phyloP scores from a whole-genome alignment of 768 basidiomycete genomes.

The Leucogyrophana mollusca region DNA sequence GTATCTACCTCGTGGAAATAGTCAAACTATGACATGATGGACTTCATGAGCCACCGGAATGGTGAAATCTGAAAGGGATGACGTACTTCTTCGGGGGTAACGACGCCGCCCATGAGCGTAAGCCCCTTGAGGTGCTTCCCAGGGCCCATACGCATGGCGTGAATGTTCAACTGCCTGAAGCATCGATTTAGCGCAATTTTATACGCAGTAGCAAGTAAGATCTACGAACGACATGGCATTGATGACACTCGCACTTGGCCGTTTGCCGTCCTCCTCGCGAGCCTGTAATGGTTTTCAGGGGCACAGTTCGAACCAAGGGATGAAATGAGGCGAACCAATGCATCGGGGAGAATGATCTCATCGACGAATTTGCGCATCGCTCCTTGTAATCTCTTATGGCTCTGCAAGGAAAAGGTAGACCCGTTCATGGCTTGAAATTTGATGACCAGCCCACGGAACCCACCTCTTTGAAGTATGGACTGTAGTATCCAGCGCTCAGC shows the following conservation, averaged over 20 bases:
- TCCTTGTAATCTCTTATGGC: slow-evolving; percentile 40
- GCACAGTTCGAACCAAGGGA: slow-evolving; percentile 1
- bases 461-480: slow-evolving; percentile 75
- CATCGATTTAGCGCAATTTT: not conserved
- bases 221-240: slow-evolving; percentile 48
- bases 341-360: slow-evolving; percentile 51
- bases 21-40: slow-evolving; percentile 75
- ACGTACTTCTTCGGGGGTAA: slow-evolving; percentile 73
- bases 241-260: slow-evolving; percentile 51
- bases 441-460: slow-evolving; percentile 14
- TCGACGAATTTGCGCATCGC: slow-evolving; percentile 60
- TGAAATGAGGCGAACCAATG: slow-evolving; percentile 14
- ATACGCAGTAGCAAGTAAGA: not conserved
- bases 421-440: not conserved
- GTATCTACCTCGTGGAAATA: slow-evolving; percentile 76
- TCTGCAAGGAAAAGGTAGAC: slow-evolving; percentile 26
- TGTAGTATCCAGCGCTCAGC: slow-evolving; percentile 62
- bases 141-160: slow-evolving; percentile 70
- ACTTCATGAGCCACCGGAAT: too few relatives aligned
- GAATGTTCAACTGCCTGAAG: slow-evolving; percentile 42
- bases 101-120: slow-evolving; percentile 73
- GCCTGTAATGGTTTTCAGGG: slow-evolving; percentile 24
- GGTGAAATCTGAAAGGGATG: too few relatives aligned
- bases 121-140: slow-evolving; percentile 87
- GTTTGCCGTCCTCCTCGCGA: slow-evolving; percentile 58